Percentiles rank a stretch among this genome's conserved stretches.
phyloP scores from a whole-genome alignment of 495 filamentous ascomycete genomes.

The Mytilinidion resinicola region DNA sequence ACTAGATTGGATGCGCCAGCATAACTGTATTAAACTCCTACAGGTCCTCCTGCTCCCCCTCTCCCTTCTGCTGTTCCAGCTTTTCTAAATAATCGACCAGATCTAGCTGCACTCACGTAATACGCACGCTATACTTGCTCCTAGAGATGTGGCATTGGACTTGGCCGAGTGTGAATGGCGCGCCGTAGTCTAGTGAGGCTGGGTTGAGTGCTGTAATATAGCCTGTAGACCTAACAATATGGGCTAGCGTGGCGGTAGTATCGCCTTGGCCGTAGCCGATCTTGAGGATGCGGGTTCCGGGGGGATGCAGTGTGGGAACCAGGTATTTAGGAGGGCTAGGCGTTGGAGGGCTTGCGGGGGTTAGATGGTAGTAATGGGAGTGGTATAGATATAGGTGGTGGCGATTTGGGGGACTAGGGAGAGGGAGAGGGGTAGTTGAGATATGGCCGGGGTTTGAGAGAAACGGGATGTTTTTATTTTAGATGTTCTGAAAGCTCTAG shows the following conservation, averaged over 20 bases:
- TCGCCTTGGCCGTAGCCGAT: slow-evolving; percentile 20
- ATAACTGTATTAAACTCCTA: too few relatives aligned
- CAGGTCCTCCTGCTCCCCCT: too few relatives aligned
- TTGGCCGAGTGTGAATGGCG: slow-evolving; percentile 9
- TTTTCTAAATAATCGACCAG: not conserved
- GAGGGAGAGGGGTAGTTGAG: too few relatives aligned
- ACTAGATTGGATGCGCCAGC: not conserved
- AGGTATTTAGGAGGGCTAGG: slow-evolving; percentile 1
- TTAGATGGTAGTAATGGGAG: too few relatives aligned
- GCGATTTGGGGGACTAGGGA: too few relatives aligned
- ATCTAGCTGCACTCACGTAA: not conserved
- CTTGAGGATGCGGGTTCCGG: slow-evolving; percentile 1
- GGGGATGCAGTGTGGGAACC: too few relatives aligned
- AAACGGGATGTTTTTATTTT: too few relatives aligned
- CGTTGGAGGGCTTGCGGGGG: slow-evolving; percentile 7
- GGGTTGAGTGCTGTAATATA: slow-evolving; percentile 9
- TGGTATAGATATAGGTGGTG: too few relatives aligned
- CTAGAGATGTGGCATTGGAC: not conserved
- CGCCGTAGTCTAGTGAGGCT: slow-evolving; percentile 11
- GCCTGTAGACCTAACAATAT: not conserved
- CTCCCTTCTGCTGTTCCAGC: too few relatives aligned
- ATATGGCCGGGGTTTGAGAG: too few relatives aligned
- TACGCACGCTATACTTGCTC: not conserved
- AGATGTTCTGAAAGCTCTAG: too few relatives aligned
- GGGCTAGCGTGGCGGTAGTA: slow-evolving; percentile 9